Evolutionary conservation across 257 asterid species (phyloP), one percentile per base, ranked within the genome.

Genomic region (Osmanthus fragrans): DNA sequence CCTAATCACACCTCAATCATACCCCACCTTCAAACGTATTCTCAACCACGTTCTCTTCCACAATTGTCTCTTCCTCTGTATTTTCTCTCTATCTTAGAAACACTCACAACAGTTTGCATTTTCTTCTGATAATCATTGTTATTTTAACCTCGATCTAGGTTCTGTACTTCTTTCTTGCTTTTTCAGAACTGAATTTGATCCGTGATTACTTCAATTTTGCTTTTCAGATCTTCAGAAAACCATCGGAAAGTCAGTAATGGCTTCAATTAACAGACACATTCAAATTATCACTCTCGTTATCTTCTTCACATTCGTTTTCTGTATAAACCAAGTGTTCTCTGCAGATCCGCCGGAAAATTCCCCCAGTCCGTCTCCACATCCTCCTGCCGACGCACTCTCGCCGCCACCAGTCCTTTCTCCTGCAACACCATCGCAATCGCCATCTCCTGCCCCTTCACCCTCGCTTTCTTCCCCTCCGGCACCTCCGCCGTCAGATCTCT

Each of bases 361-460:
- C 9, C 93, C 96, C 5, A 76, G 85, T 3, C 94, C 96, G 1
- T 36, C 90, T 16, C 97, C 88, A n/a, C 80, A 68, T 0, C 51
- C 83, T 60, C 84, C 82, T 0, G 77, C 82, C 74, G 79, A 75
- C 9, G 32, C 15, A 21, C 67, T 7, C 73, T 71, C 89, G 12
- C 81, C 71, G 40, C 63, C 84, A 29, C 67, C 67, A 21, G 13
- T 9, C 23, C 29, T 58, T 21, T 58, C 67, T 37, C 84, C 81
- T 51, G 66, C 23, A 9, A 3, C 82, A 2, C 75, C 85, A 4
- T 69, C 85, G 12, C 77, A 80, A 18, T 18, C 84, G 39, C 74
- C 80, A 4, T 73, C 88, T 13, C 81, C 81, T 56, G 47, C 85
- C 2, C 51, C 67, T 45, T 15, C 54, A 58, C 3, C 8, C 25